Base-by-base conservation (phyloP, 257 asterid species). In the Pogostemon cablin region DNA sequence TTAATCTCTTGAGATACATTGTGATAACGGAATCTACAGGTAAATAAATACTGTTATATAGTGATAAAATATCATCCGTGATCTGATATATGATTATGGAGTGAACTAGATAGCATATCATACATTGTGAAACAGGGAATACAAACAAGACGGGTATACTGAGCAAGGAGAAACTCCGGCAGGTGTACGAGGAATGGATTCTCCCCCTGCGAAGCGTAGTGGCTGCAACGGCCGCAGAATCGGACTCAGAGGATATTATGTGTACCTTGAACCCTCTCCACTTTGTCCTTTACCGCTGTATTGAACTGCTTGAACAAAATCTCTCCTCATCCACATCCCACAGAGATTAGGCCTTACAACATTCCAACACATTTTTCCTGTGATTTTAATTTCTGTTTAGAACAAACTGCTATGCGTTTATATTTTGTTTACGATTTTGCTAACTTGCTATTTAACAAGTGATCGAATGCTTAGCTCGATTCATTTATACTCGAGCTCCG, bases 11-110 rank as follows among this genome's bases (percentile, higher is more conserved):
- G 83, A 82, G 97, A 82, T 93, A 67, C 71, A 73, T 89, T 42
- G 80, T 91, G 76, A 87, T 93, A 20, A 81, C 87, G 0, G 99
- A 93, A 72, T 85, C 96, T 64, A 75, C 88, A 65, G 96, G 97
- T 87, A 73, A 78, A 62, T 9, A 56, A 78, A 62, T 9, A 56
- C 7, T 20, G 25, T 20, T 20, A 20, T 20, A 1, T 20, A 20
- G 25, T 20, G 25, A 20, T 20, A 20, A 20, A 20, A 20, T 20
- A 20, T 20, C 25, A 20, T 20, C 25, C 25, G 25, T 20, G 25
- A 20, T 20, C 25, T 20, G 25, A 20, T 20, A 20, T 20, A 20
- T 20, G 25, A n/a, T 47, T 32, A 38, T 57, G 57, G 46, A 38
- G 57, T 20, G 32, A 49, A 20, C 25, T 20, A 20, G 25, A 20